phyloP scores from a whole-genome alignment of 2,329 filamentous ascomycete species.

The Fusarium praegraminearum region DNA sequence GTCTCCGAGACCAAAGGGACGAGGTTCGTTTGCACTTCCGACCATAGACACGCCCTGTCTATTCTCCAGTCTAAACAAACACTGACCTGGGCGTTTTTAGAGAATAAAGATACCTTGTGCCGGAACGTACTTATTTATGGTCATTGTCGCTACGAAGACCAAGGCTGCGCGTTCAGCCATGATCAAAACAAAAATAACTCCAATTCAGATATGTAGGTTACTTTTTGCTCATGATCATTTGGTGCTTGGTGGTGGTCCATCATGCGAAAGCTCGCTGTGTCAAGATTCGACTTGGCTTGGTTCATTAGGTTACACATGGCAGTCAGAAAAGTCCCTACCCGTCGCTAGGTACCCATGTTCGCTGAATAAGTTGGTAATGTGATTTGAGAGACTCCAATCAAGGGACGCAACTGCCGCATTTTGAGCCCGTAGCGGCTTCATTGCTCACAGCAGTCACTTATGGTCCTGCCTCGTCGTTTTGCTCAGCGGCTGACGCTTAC shows the following conservation, averaged over 20 bases:
- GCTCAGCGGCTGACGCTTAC: constrained; percentile 27
- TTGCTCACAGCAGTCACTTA: constrained; percentile 15
- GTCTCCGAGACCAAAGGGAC: constrained; percentile 68
- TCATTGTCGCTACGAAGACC: constrained; percentile 91
- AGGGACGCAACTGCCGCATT: constrained; percentile 2
- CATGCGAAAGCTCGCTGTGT: constrained; percentile 22
- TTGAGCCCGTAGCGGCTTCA: constrained; percentile 10
- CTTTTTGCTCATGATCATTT: constrained; percentile 15
- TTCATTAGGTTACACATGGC: constrained; percentile 24
- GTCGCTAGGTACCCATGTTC: neutral
- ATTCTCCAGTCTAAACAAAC: constrained; percentile 8
- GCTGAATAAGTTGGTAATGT: constrained; percentile 2
- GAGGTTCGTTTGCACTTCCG: constrained; percentile 57
- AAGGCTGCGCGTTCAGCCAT: constrained; percentile 92
- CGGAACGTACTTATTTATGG: constrained; percentile 95
- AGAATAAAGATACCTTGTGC: constrained; percentile 90
- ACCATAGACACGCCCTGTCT: constrained; percentile 11
- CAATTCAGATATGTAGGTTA: constrained; percentile 64
- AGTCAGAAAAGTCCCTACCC: constrained; percentile 11
- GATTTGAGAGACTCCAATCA: neutral
- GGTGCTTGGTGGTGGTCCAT: constrained; percentile 1
- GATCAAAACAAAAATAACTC: constrained; percentile 72
- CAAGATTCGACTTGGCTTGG: constrained; percentile 17
- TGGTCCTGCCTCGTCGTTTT: constrained; percentile 21
- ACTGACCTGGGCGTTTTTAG: constrained; percentile 54